phyloP scores from a whole-genome alignment of 176 grass and related monocot genomes.

The Pharus latifolius region DNA sequence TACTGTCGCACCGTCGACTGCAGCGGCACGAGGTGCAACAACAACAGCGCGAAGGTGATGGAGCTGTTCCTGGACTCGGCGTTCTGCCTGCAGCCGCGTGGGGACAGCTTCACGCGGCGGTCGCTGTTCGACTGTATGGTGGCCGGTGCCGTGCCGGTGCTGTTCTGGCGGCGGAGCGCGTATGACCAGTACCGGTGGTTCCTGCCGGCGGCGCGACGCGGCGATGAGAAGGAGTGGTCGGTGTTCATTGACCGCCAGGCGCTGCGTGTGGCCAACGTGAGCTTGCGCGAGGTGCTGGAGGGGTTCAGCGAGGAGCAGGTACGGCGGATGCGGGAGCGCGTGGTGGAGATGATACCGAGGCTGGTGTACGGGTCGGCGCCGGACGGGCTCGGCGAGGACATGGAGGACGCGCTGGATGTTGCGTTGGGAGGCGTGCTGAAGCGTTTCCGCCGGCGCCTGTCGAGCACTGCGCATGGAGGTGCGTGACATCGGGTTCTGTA shows the following conservation, averaged over 20 bases:
- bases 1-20: conserved; percentile 63
- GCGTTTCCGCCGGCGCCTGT: conserved; percentile 26
- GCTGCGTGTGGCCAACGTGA: conserved; percentile 40
- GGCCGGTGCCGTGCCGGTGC: conserved; percentile 74
- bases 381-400: conserved; percentile 45
- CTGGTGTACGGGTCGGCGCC: conserved; percentile 49
- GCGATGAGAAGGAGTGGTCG: conserved; percentile 56
- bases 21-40: conserved; percentile 29
- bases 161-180: conserved; percentile 75
- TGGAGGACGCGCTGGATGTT: conserved; percentile 64
- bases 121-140: conserved; percentile 97
- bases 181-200: conserved; percentile 78
- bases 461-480: conserved; percentile 6
- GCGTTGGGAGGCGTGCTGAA: conserved; percentile 41
- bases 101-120: conserved; percentile 83
- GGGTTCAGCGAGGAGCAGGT: conserved; percentile 41
- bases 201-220: conserved; percentile 17
- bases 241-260: conserved; percentile 76
- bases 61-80: conserved; percentile 60
- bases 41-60: conserved; percentile 39
- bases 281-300: conserved; percentile 46
- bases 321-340: conserved; percentile 55
- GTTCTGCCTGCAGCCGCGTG: conserved; percentile 92
- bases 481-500: background rate
- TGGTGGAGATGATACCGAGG: conserved; percentile 85